phyloP scores from a whole-genome alignment of 805 yeast species.

The Candida corydali region DNA sequence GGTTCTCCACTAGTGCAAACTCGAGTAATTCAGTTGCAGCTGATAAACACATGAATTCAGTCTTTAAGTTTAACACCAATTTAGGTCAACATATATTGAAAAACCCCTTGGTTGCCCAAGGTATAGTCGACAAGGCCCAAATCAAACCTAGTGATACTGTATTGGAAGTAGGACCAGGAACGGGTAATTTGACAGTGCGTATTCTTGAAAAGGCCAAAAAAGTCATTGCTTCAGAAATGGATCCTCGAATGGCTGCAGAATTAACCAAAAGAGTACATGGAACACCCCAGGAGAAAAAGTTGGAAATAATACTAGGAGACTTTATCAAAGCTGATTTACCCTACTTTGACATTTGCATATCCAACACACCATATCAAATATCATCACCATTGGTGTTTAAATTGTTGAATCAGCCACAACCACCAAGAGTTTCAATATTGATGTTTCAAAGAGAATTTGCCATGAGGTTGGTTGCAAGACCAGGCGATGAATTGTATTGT shows the following conservation, averaged over 20 bases:
- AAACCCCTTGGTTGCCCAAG: conserved; percentile 95
- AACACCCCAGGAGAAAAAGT: conserved; percentile 86
- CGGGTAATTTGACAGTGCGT: conserved; percentile 93
- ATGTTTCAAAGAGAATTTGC: conserved; percentile 99
- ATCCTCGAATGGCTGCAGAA: conserved; percentile 99
- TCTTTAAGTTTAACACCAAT: conserved; percentile 94
- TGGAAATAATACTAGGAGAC: conserved; percentile 91
- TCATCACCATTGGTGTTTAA: conserved; percentile 96
- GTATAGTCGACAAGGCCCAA: conserved; percentile 94
- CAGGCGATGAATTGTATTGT: conserved; percentile 93
- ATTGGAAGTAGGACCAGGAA: conserved; percentile 98
- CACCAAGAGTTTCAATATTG: conserved; percentile 90
- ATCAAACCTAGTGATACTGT: conserved; percentile 91
- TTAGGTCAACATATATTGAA: conserved; percentile 96
- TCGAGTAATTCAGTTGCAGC: conserved; percentile 61
- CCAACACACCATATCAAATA: conserved; percentile 96
- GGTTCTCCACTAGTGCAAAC: conserved; percentile 44
- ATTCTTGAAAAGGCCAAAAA: conserved; percentile 89
- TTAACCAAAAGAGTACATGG: conserved; percentile 96
- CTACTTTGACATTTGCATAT: conserved; percentile 90
- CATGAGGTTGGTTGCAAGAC: conserved; percentile 84
- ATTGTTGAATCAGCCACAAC: conserved; percentile 81
- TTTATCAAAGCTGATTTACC: conserved; percentile 95
- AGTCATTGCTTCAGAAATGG: conserved; percentile 97
- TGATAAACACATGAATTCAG: conserved; percentile 69